Conservation (phyloP, 495 filamentous ascomycete species). For the Thozetella sp. region DNA sequence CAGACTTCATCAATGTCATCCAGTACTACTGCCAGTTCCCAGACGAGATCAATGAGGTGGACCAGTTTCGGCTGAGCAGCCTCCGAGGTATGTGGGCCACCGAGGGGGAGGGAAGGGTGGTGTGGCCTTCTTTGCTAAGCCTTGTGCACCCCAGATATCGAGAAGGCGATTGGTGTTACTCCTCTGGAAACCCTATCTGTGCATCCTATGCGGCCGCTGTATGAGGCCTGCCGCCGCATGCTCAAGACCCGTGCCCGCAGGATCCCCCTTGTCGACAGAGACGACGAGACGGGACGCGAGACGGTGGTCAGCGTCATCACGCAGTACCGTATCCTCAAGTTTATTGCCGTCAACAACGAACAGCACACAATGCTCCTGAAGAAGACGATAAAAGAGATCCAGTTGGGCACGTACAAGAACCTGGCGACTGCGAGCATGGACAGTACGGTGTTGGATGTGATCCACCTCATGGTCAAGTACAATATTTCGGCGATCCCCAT, state of each 20-base stretch:
- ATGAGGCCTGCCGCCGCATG: constrained; percentile 95
- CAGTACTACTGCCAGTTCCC: constrained; percentile 99
- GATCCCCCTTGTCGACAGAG: constrained; percentile 91
- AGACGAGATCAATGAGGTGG: constrained; percentile 82
- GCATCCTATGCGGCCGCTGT: constrained; percentile 84
- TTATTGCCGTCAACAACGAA: constrained; percentile 94
- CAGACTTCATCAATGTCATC: constrained; percentile 98
- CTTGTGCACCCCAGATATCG: constrained; percentile 68
- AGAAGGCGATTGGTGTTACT: constrained; percentile 86
- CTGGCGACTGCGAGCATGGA: constrained; percentile 87
- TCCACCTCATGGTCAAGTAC: constrained; percentile 87
- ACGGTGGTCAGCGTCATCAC: constrained; percentile 97
- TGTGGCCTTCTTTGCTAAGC: constrained; percentile 7
- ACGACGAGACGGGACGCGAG: constrained; percentile 90
- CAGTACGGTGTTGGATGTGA: constrained; percentile 92
- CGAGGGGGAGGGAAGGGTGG: constrained; percentile 2
- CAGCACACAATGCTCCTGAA: constrained; percentile 85
- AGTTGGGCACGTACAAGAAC: constrained; percentile 81
- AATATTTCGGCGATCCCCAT: constrained; percentile 97
- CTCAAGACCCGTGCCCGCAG: constrained; percentile 87
- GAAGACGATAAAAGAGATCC: constrained; percentile 84
- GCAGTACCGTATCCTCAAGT: constrained; percentile 97
- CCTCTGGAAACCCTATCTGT: constrained; percentile 96
- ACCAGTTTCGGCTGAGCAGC: constrained; percentile 92
- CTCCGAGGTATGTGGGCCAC: constrained; percentile 69